Evolutionary conservation across 306 rosid species (phyloP), one percentile per base, ranked within the genome.

Genomic region (Prinsepia uniflora): DNA sequence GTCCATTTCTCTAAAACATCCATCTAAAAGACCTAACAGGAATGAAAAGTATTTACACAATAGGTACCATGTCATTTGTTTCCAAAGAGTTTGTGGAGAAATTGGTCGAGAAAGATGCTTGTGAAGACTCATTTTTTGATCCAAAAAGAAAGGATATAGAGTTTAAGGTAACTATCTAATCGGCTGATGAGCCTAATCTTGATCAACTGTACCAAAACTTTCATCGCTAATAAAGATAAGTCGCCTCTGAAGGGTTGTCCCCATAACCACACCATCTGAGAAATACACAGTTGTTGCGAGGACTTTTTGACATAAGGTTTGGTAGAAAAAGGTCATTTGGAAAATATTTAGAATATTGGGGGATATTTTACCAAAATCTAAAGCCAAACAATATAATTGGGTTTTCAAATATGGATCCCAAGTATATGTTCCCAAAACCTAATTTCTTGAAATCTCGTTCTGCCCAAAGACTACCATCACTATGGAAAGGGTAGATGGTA

Each of bases 161-260:
- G 19, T 94, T 84, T 14, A 87, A 71, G 61, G 91, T 94, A 0
- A 24, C 84, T 0, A 66, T 94, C 9, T 78, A 85, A 8, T 79
- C 52, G 55, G 97, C 92, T 4, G 52, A 83, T 0, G 83, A 67
- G 80, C 47, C 83, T 0, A 95, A 94, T 46, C 41, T 91, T 2
- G 24, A 74, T 57, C 78, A 82, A 9, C 84, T 94, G 2, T 24
- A 24, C 30, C 30, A 83, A 87, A 75, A 89, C 76, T 63, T 91
- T 5, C 6, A 9, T 0, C 39, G 92, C 2, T 39, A 14, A 15
- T 96, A 85, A 24, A 22, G 52, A 53, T 0, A 97, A 91, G 15
- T 10, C 48, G 24, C 99, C 99, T 0, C 84, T 82, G 0, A 95
- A 94, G 6, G 80, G 85, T 94, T 22, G 96, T 73, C 6, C 78